phyloP scores from a whole-genome alignment of 2,329 filamentous ascomycete species.

The Aspergillus tamarii region DNA sequence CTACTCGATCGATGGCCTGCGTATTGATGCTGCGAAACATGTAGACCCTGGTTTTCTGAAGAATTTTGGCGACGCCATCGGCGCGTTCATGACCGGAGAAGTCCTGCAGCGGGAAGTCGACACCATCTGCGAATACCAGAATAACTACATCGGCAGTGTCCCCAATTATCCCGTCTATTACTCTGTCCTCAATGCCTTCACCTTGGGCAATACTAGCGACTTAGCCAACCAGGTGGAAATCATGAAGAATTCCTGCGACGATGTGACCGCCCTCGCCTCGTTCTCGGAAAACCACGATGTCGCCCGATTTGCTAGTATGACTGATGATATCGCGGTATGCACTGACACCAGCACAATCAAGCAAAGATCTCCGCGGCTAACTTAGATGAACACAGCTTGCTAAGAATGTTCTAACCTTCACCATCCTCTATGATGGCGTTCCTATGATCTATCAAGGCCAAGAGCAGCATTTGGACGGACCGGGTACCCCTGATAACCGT shows the following conservation, averaged over 20 bases:
- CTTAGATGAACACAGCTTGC: slow-evolving; percentile 43
- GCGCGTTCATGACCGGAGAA: slow-evolving; percentile 52
- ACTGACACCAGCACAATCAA: background rate
- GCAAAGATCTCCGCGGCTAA: background rate
- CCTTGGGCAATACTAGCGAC: slow-evolving; percentile 30
- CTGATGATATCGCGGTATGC: slow-evolving; percentile 53
- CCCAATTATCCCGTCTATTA: slow-evolving; percentile 50
- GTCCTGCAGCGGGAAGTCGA: slow-evolving; percentile 40
- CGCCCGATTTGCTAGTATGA: slow-evolving; percentile 55
- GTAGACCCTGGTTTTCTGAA: slow-evolving; percentile 47
- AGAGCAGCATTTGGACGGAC: slow-evolving; percentile 61
- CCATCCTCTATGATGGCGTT: slow-evolving; percentile 63
- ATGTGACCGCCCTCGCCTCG: slow-evolving; percentile 52
- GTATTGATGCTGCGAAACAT: slow-evolving; percentile 54
- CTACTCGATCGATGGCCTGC: slow-evolving; percentile 54
- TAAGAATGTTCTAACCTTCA: slow-evolving; percentile 64
- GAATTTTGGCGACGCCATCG: slow-evolving; percentile 37
- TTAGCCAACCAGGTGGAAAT: slow-evolving; percentile 29
- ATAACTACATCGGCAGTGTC: slow-evolving; percentile 44
- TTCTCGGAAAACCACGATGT: slow-evolving; percentile 66
- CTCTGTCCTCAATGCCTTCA: slow-evolving; percentile 37
- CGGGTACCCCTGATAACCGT: slow-evolving; percentile 52
- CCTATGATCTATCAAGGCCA: slow-evolving; percentile 67
- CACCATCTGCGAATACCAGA: slow-evolving; percentile 47
- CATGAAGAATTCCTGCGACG: slow-evolving; percentile 34